A percentile compares a stretch with the other conserved stretches of the same genome.
Evolutionary conservation across 2,329 filamentous ascomycete species (phyloP).

Genomic region (Endoconidiophora laricicola): DNA sequence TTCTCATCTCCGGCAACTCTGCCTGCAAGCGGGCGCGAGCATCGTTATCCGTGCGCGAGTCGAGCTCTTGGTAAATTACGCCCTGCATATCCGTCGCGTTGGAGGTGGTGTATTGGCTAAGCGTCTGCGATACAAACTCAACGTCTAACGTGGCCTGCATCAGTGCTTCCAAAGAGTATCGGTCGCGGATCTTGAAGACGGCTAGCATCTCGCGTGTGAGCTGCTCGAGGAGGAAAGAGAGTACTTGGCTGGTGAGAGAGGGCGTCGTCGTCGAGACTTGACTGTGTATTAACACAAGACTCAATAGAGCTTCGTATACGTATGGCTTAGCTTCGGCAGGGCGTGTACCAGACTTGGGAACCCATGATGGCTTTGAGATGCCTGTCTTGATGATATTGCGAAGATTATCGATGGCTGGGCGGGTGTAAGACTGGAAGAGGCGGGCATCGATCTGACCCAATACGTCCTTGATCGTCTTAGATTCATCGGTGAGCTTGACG

Average conservation of each 20-base stretch:
- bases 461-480: slow-evolving; percentile 79
- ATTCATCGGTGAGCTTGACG: slow-evolving; percentile 85
- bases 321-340: slow-evolving; percentile 72
- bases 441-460: slow-evolving; percentile 78
- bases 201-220: slow-evolving; percentile 64
- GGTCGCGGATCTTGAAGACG: slow-evolving; percentile 51
- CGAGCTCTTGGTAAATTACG: slow-evolving; percentile 81
- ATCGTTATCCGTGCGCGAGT: slow-evolving; percentile 75
- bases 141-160: slow-evolving; percentile 97
- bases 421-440: slow-evolving; percentile 84
- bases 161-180: slow-evolving; percentile 62
- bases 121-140: slow-evolving; percentile 88
- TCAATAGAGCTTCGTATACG: slow-evolving; percentile 72
- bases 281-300: slow-evolving; percentile 78
- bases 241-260: slow-evolving; percentile 60
- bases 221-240: slow-evolving; percentile 76
- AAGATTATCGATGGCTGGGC: slow-evolving; percentile 53
- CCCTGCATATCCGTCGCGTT: slow-evolving; percentile 66
- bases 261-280: slow-evolving; percentile 69
- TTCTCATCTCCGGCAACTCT: slow-evolving; percentile 80
- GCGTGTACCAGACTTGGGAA: slow-evolving; percentile 35
- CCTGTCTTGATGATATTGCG: slow-evolving; percentile 55
- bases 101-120: slow-evolving; percentile 78
- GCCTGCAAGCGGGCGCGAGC: slow-evolving; percentile 64
- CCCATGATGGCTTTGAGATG: slow-evolving; percentile 56